Percentiles rank a stretch among this genome's conserved stretches.
Conservation (phyloP, 768 basidiomycete genomes). For the Lanmaoa pseudosensibilis region DNA sequence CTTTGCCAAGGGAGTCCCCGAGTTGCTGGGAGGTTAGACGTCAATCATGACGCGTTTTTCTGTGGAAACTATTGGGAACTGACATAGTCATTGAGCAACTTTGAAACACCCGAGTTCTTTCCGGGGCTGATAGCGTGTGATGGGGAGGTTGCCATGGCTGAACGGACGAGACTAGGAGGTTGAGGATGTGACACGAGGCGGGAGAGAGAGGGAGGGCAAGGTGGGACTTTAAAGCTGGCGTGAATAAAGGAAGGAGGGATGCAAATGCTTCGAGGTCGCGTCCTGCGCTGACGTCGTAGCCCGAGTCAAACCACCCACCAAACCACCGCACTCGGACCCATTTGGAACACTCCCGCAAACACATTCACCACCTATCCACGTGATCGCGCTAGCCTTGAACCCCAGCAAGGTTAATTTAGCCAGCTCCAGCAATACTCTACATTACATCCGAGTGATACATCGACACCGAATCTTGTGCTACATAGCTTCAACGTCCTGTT, state of each 20-base stretch:
- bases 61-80: slow-evolving; percentile 16
- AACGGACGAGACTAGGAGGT: background rate
- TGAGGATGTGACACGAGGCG: background rate
- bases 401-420: slow-evolving; percentile 4
- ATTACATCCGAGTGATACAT: background rate
- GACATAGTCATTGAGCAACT: slow-evolving; percentile 67
- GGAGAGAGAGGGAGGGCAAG: background rate
- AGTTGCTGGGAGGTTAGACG: slow-evolving; percentile 65
- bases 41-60: slow-evolving; percentile 9
- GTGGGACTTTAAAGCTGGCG: slow-evolving; percentile 6
- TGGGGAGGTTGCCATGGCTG: slow-evolving; percentile 25
- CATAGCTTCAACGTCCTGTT: background rate
- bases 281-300: slow-evolving; percentile 39
- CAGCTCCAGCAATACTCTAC: background rate
- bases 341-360: slow-evolving; percentile 30
- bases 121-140: slow-evolving; percentile 22
- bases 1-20: slow-evolving; percentile 93
- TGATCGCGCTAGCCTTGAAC: slow-evolving; percentile 17
- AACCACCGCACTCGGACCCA: slow-evolving; percentile 24
- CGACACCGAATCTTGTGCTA: background rate
- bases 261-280: slow-evolving; percentile 30
- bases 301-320: slow-evolving; percentile 22
- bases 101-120: slow-evolving; percentile 41
- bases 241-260: slow-evolving; percentile 14
- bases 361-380: slow-evolving; percentile 16